These are phyloP conservation scores for Lentinula guzmanii DNA, from an alignment of 768 basidiomycete genomes.

Conservation along the genomic window DNA sequence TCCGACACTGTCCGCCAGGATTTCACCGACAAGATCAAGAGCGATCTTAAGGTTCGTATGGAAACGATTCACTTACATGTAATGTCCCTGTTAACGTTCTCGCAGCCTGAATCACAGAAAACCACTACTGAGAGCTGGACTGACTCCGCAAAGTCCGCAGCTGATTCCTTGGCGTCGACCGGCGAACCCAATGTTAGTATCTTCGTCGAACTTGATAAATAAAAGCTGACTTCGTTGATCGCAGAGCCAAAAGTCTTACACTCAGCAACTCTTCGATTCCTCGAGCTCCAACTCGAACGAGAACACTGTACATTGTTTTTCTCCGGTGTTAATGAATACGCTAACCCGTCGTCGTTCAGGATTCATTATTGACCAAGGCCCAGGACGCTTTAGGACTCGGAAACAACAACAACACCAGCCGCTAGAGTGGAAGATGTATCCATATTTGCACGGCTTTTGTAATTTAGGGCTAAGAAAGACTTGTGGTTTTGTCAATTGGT, in stretches of 20 bases:
- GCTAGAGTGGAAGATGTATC: neutral
- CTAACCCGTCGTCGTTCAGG: conserved; percentile 13
- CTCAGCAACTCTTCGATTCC: conserved; percentile 44
- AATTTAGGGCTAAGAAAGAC: too few species aligned
- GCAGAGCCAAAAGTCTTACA: conserved; percentile 47
- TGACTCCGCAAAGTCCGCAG: conserved; percentile 41
- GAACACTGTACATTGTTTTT: conserved; percentile 25
- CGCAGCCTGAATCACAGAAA: conserved; percentile 57
- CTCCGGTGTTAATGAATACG: neutral
- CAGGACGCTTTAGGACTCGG: conserved; percentile 46
- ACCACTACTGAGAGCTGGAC: conserved; percentile 41
- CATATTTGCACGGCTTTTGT: too few species aligned
- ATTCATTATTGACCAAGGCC: conserved; percentile 42
- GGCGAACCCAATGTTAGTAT: conserved; percentile 39
- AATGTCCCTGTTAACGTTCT: neutral
- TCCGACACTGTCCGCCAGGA: conserved; percentile 53
- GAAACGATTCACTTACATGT: neutral
- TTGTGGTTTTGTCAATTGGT: too few species aligned
- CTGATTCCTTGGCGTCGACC: conserved; percentile 42
- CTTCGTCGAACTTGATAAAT: conserved; percentile 1
- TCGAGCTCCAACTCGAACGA: conserved; percentile 43
- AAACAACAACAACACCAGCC: conserved; percentile 14
- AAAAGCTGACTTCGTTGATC: neutral
- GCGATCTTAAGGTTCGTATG: conserved; percentile 41
- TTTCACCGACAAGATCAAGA: conserved; percentile 48